phyloP scores from a whole-genome alignment of 192 early-diverging fungal genomes.

The Thoreauomyces humboldtii region DNA sequence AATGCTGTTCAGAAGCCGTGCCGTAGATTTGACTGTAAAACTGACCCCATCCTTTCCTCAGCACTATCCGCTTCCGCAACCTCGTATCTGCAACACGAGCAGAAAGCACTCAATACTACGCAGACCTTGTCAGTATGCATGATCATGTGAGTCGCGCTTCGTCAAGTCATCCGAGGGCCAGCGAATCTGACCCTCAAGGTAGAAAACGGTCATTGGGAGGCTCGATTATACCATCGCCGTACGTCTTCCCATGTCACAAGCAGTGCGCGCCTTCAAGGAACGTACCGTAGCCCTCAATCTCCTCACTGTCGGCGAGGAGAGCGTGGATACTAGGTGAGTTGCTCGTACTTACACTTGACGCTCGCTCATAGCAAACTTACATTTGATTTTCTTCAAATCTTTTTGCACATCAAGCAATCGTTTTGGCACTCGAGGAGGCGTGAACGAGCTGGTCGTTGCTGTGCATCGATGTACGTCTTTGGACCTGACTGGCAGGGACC shows the following conservation, averaged over 20 bases:
- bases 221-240: conserved; percentile 49
- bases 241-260: conserved; percentile 50
- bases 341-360: neutral
- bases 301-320: neutral
- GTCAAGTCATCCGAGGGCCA: neutral
- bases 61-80: conserved; percentile 46
- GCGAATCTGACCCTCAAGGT: neutral
- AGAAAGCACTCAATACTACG: conserved; percentile 47
- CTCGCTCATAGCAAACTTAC: neutral
- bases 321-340: neutral
- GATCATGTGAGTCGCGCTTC: conserved; percentile 38
- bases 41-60: neutral
- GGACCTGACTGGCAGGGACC: neutral
- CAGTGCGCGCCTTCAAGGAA: conserved; percentile 53
- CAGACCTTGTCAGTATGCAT: conserved; percentile 43
- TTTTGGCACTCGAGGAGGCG: conserved; percentile 29
- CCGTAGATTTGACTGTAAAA: neutral
- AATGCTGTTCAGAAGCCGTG: neutral
- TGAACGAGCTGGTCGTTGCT: conserved; percentile 39
- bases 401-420: conserved; percentile 3
- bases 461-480: conserved; percentile 32
- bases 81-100: conserved; percentile 41
- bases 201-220: conserved; percentile 48
- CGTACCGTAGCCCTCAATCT: conserved; percentile 38
- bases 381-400: neutral